Evolutionary conservation across 2,329 filamentous ascomycete genomes (phyloP).

Genomic region (Colletotrichum sp.): DNA sequence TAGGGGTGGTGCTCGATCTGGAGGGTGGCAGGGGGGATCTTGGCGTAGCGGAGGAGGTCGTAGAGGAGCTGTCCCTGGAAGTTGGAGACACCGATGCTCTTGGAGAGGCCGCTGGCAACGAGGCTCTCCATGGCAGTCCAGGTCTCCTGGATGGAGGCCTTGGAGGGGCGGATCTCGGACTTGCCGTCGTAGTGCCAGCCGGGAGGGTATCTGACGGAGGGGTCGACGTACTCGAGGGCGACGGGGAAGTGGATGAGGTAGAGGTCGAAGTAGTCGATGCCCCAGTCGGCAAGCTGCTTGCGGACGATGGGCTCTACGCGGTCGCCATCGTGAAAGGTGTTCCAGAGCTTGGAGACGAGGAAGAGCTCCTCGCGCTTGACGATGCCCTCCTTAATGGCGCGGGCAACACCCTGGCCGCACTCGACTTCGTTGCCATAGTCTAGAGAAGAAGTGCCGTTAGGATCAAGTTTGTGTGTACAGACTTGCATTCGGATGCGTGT

Average conservation of each 20-base stretch:
- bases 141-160: slow-evolving; percentile 78
- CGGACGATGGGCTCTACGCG: slow-evolving; percentile 76
- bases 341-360: slow-evolving; percentile 93
- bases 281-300: slow-evolving; percentile 82
- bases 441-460: slow-evolving; percentile 31
- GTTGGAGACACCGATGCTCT: slow-evolving; percentile 82
- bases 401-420: slow-evolving; percentile 75
- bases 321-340: slow-evolving; percentile 84
- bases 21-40: slow-evolving; percentile 74
- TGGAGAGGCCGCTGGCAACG: slow-evolving; percentile 70
- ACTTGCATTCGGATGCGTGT: neutral
- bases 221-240: slow-evolving; percentile 84
- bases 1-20: slow-evolving; percentile 94
- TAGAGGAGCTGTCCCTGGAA: slow-evolving; percentile 80
- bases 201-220: slow-evolving; percentile 77
- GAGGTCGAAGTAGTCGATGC: slow-evolving; percentile 87
- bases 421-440: slow-evolving; percentile 87
- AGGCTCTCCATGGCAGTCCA: slow-evolving; percentile 82
- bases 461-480: neutral
- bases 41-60: slow-evolving; percentile 79
- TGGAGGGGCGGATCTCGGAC: slow-evolving; percentile 65
- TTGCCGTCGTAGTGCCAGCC: slow-evolving; percentile 74
- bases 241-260: slow-evolving; percentile 92
- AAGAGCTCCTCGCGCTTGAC: slow-evolving; percentile 88
- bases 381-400: slow-evolving; percentile 80